Evolutionary conservation across 768 basidiomycete species (phyloP).

Genomic region (Mycena epipterygia): DNA sequence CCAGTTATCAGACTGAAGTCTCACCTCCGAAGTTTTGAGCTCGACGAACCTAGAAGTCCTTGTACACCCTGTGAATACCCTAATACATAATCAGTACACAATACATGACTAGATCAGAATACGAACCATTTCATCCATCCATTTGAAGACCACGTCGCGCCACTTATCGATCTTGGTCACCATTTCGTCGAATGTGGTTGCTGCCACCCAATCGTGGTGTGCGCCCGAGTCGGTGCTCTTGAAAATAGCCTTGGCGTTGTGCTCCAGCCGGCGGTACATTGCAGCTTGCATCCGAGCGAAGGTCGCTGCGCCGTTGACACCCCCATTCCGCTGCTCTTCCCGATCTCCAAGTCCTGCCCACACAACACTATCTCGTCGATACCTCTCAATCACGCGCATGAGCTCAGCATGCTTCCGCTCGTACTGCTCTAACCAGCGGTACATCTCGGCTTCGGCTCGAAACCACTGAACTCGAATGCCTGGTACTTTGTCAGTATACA

Average conservation of each 20-base stretch:
- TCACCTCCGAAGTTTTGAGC: background rate
- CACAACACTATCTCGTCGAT: background rate
- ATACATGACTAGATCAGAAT: too few species aligned
- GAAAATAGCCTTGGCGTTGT: constrained; percentile 11
- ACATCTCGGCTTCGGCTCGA: too few species aligned
- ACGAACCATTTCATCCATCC: too few species aligned
- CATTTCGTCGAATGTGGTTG: too few species aligned
- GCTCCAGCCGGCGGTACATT: constrained; percentile 6
- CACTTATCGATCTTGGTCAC: too few species aligned
- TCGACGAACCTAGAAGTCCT: too few species aligned
- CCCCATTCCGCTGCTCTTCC: background rate
- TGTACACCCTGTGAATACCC: too few species aligned
- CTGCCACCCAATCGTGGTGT: constrained; percentile 22
- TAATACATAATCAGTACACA: too few species aligned
- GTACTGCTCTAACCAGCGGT: constrained; percentile 5
- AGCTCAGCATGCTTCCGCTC: constrained; percentile 19
- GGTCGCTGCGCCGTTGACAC: background rate
- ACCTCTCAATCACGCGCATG: constrained; percentile 12
- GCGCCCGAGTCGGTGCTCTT: background rate
- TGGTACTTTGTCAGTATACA: background rate
- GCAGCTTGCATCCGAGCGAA: constrained; percentile 18
- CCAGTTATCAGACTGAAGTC: background rate
- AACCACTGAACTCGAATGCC: constrained; percentile 17
- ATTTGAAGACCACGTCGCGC: too few species aligned
- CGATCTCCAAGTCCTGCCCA: constrained; percentile 5